Evolutionary conservation across 2,329 filamentous ascomycete species (phyloP), one percentile per base, ranked within the genome.

Genomic region (Paraconiothyrium sp.): DNA sequence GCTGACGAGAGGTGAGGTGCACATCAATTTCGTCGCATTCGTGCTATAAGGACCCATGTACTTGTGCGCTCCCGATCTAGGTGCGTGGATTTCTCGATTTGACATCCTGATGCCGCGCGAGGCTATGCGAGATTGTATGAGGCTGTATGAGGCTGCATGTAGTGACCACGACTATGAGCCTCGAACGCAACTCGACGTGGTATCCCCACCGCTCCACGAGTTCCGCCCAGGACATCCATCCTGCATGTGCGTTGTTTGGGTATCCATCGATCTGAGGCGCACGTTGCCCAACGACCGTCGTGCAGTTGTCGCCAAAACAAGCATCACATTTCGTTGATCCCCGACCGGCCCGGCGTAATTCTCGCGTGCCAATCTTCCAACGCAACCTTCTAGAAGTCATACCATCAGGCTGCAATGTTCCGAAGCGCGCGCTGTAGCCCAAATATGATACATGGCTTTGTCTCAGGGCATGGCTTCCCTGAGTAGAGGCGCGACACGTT

Each of bases 401-500:
- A 58, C 14, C 37, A 34, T 58, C 14, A 51, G 47, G 50, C 44
- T 43, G 56, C 39, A 50, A 49, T 30, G 39, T 57, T 14, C 54
- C 60, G 54, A 57, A 59, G 57, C 67, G 55, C 58, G 59, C 58
- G 57, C 46, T 63, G 34, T 37, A 50, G 44, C 22, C 49, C 54
- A n/a, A 47, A 50, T 41, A 47, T 46, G 20, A 39, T 20, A 51
- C 37, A 47, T 39, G 13, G 30, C 54, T 57, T 57, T 46, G 41
- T 35, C 49, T 61, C 57, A 70, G 51, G 35, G 46, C 65, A 77
- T 72, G 56, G 82, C 82, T 65, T 82, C 80, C 65, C 87, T 81
- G 54, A 89, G 68, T 70, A 89, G 69, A 56, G 88, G 88, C 16
- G 83, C 88, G 54, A 90, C 86, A 76, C 86, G 84, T 76, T 90